Conservation (phyloP, 306 rosid genomes). For the Gastrolobium villosum region DNA sequence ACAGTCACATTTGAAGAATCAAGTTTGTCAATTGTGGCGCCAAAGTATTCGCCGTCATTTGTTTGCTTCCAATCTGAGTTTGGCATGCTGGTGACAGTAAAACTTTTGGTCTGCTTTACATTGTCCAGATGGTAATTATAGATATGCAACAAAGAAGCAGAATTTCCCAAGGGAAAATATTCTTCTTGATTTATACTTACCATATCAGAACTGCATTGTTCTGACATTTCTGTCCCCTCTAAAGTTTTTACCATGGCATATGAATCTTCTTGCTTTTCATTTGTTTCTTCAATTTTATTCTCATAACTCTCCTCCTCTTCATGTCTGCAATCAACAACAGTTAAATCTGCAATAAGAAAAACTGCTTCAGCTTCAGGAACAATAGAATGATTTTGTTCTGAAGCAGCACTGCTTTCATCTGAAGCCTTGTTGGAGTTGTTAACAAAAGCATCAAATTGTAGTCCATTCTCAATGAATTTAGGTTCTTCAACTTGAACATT, state of each 20-base stretch:
- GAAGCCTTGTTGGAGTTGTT: constrained; percentile 49
- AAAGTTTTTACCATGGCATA: constrained; percentile 22
- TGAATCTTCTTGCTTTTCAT: constrained; percentile 44
- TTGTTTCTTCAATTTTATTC: constrained; percentile 46
- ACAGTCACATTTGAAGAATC: constrained; percentile 53
- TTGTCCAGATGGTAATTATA: constrained; percentile 36
- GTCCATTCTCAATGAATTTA: constrained; percentile 41
- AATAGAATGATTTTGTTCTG: constrained; percentile 43
- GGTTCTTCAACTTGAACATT: constrained; percentile 45
- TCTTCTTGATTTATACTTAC: constrained; percentile 46
- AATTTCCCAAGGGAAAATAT: constrained; percentile 37
- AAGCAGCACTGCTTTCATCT: constrained; percentile 40
- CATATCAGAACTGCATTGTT: constrained; percentile 32
- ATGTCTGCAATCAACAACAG: constrained; percentile 35
- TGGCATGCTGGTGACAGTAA: constrained; percentile 35
- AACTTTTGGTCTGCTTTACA: constrained; percentile 28
- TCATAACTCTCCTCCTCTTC: constrained; percentile 34
- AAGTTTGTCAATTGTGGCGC: constrained; percentile 28
- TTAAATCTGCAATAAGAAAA: constrained; percentile 34
- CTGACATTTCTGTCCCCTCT: constrained; percentile 46
- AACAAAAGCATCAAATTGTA: constrained; percentile 37
- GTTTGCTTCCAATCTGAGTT: constrained; percentile 47
- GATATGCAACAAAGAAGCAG: constrained; percentile 37
- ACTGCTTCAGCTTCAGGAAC: constrained; percentile 45
- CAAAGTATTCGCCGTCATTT: constrained; percentile 36